Conservation (phyloP, 2,329 filamentous ascomycete species). For the Fusarium sp. region DNA sequence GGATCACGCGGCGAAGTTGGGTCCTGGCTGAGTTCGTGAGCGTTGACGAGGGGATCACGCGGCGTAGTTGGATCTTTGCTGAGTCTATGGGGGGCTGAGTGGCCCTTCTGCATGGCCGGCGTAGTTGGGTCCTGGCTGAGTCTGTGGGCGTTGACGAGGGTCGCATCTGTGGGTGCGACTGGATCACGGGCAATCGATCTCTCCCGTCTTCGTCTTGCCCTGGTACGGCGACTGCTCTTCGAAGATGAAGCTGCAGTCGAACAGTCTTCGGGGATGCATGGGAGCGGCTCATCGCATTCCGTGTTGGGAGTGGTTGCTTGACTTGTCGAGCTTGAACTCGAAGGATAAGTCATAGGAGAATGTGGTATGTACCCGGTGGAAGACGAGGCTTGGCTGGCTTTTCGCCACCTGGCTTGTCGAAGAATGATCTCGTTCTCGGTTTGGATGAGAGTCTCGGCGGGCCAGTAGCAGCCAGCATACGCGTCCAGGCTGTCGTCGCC, state of each 20-base stretch:
- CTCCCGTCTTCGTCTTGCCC: conserved; percentile 14
- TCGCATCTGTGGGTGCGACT: conserved; percentile 18
- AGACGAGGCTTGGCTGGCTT: conserved; percentile 2
- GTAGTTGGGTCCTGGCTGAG: conserved; percentile 22
- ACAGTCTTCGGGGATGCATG: conserved; percentile 34
- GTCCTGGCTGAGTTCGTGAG: not conserved
- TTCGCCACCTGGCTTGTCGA: conserved; percentile 40
- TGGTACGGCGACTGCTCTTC: conserved; percentile 4
- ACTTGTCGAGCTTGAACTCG: conserved; percentile 15
- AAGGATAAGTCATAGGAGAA: conserved; percentile 38
- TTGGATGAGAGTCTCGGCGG: conserved; percentile 42
- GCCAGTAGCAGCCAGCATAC: conserved; percentile 44
- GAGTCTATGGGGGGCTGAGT: conserved; percentile 1
- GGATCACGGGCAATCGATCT: conserved; percentile 25
- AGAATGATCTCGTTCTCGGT: conserved; percentile 49
- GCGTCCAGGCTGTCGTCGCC: conserved; percentile 42
- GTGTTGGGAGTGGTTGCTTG: not conserved
- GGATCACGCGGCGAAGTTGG: not conserved
- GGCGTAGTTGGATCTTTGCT: not conserved
- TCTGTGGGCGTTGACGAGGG: conserved; percentile 14
- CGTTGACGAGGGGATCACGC: too few species aligned
- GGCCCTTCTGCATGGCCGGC: not conserved
- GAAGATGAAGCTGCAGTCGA: not conserved
- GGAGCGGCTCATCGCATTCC: conserved; percentile 11
- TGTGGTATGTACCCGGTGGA: conserved; percentile 33